Evolutionary conservation across 106 monocot species (phyloP).

Genomic region (Dioscorea zingiberensis): DNA sequence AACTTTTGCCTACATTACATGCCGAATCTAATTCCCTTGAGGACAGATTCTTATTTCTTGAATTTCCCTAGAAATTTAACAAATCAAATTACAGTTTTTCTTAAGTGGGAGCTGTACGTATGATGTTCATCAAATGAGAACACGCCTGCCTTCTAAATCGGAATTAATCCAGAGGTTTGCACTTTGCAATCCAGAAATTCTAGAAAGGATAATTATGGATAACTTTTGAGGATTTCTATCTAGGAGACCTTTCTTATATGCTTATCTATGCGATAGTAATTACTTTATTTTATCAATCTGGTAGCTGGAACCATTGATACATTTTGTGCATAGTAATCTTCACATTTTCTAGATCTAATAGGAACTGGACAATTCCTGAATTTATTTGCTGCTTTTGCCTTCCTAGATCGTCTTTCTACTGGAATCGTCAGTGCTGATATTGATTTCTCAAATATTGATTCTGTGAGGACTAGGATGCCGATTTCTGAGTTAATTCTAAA

Average conservation of each 20-base stretch:
- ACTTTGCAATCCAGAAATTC: too few species aligned
- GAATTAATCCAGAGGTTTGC: too few species aligned
- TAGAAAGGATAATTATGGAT: background rate
- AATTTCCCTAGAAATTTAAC: too few species aligned
- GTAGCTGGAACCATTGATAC: background rate
- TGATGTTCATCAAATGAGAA: too few species aligned
- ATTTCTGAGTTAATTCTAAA: conserved; percentile 39
- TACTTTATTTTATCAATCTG: too few species aligned
- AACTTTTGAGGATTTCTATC: background rate
- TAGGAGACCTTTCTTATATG: background rate
- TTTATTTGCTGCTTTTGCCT: background rate
- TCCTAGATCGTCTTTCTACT: conserved; percentile 66
- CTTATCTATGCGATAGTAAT: too few species aligned
- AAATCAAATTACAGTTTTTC: too few species aligned
- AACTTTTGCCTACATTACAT: background rate
- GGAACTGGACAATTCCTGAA: background rate
- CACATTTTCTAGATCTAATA: background rate
- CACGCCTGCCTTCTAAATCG: too few species aligned
- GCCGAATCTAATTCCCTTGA: background rate
- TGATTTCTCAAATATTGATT: conserved; percentile 52
- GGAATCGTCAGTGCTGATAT: conserved; percentile 81
- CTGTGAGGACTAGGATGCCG: conserved; percentile 80
- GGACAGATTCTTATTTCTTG: too few species aligned
- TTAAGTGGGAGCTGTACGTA: too few species aligned
- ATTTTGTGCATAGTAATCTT: background rate